Base-by-base conservation (phyloP, 163 green algal species). In the Coccomyxa subellipsoidea region DNA sequence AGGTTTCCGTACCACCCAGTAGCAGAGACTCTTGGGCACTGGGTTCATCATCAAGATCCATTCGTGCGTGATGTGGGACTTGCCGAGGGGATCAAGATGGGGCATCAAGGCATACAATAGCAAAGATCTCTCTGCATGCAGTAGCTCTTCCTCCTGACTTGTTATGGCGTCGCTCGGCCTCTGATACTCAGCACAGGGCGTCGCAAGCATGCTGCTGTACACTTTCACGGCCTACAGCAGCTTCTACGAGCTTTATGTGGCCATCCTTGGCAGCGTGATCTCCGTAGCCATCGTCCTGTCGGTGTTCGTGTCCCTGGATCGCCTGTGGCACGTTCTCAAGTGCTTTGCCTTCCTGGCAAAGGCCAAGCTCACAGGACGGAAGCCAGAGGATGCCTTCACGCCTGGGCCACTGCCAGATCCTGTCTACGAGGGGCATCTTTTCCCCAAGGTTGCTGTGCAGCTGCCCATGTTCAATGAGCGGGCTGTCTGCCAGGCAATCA, bases 381-480 rank as follows among this genome's bases (percentile, higher is more conserved):
- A 80, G 53, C 81, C 83, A 53, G 81, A 85, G 78, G 39, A 85
- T 69, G 35, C 31, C 7, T 87, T 86, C 80, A 36, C 77, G 31
- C 72, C 54, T 72, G 23, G 47, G 29, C 77, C 79, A 29, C 78
- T 88, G 40, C 85, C 85, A 39, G 81, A 87, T 38, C 83, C 80
- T 2, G 18, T 76, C 9, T 40, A 76, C 36, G 84, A 84, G 54
- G 80, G 72, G 29, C 31, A 76, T 7, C 38, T 84, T 10, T 88
- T 87, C 76, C 89, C 89, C 15, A 91, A 72, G 72, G 71, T 84
- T 7, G 92, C 92, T 15, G 87, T 97, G 29, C 93, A 97, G 88
- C 91, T 97, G 37, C 93, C 93, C 29, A 97, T 97, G 93, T 97
- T 96, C 87, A 97, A 97, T 77, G 93, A 97, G 85, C 85, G 88